These are phyloP conservation scores for Sclerotinia spermophila DNA, from an alignment of 2,329 filamentous ascomycete genomes.

Conservation along the genomic window DNA sequence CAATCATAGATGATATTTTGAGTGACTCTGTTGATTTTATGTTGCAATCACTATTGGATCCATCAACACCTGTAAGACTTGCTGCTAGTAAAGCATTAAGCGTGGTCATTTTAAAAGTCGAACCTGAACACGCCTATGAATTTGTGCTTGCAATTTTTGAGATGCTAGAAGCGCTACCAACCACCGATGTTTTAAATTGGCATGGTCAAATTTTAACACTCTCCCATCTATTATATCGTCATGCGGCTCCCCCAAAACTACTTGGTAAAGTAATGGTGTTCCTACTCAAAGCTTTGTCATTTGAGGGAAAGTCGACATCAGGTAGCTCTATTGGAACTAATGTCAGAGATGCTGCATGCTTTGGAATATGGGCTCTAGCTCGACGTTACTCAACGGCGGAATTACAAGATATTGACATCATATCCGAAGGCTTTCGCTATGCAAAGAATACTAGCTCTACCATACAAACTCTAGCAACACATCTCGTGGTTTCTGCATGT, in stretches of 20 bases:
- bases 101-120: constrained; percentile 76
- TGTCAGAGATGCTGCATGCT: constrained; percentile 91
- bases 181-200: constrained; percentile 58
- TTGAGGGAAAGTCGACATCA: constrained; percentile 82
- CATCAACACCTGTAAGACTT: constrained; percentile 85
- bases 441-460: constrained; percentile 39
- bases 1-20: constrained; percentile 48
- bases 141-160: constrained; percentile 84
- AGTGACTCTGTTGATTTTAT: constrained; percentile 82
- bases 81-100: constrained; percentile 91
- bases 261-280: constrained; percentile 73
- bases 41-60: constrained; percentile 74
- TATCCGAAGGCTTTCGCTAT: constrained; percentile 34
- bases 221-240: constrained; percentile 79
- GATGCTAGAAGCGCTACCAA: constrained; percentile 57
- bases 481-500: constrained; percentile 77
- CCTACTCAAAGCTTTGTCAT: constrained; percentile 74
- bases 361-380: constrained; percentile 90
- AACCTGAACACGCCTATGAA: constrained; percentile 76
- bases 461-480: constrained; percentile 73
- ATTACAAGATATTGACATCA: constrained; percentile 54
- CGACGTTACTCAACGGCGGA: constrained; percentile 81
- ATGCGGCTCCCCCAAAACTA: constrained; percentile 68
- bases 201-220: constrained; percentile 88
- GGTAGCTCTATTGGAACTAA: constrained; percentile 85